Evolutionary conservation across 192 early-diverging fungal genomes (phyloP), one percentile per base, ranked within the genome.

Genomic region (Backusella tuberculispora): DNA sequence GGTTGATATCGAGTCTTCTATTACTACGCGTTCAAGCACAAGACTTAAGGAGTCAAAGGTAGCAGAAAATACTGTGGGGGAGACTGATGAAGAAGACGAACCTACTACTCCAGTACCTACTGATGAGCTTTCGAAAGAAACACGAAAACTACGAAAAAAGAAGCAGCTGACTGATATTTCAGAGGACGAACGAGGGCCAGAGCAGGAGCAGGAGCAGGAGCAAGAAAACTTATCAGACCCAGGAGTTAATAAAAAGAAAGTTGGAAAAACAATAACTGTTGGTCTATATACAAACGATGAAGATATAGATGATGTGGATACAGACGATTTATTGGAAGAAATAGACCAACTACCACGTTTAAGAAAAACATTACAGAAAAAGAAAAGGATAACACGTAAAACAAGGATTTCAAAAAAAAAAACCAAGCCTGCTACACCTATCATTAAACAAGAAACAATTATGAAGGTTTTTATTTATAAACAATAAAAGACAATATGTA

Each of bases 141-240:
- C 76, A 4, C 71, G 76, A 17, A 78, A 78, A 66, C 43, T 78
- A 42, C 44, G 76, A n/a, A 78, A 78, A 45, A 78, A 78, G 34
- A 78, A 78, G 38, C 17, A 60, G 6, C 60, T 65, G 10, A 21
- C 41, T 4, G 74, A 76, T 6, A 5, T 34, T 9, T 66, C 63
- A 14, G 46, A 68, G 6, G 74, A 68, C 5, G 72, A 64, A 17
- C 29, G 29, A 34, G 29, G 1, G 0, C 29, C 29, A 34, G 21
- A 63, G 0, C 12, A 24, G n/a, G 38, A 12, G 42, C 13, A 17
- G 4, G 34, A 41, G 14, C 17, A 63, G 42, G 44, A 21, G 24
- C 47, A 53, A 63, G 63, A 65, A 13, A 14, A 48, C 6, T 5
- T 68, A 21, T 43, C 63, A 34, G 50, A 76, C 15, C 42, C 60